Evolutionary conservation across 169 alveolate species (phyloP), one percentile per base, ranked within the genome.

Genomic region (Blepharisma undulans): DNA sequence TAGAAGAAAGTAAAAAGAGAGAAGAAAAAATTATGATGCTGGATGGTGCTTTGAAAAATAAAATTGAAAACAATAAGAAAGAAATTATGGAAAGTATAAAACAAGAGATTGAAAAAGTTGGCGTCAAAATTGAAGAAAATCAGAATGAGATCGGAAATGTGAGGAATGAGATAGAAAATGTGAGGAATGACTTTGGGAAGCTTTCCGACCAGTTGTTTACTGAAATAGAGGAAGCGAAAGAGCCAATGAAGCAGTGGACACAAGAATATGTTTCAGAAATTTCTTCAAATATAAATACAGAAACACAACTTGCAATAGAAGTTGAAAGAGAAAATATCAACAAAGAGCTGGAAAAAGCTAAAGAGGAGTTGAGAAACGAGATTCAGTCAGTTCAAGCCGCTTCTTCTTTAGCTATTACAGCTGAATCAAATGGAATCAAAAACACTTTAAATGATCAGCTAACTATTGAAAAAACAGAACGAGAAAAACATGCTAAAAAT

Each of bases 1-100:
- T 22, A 25, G 89, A 82, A 32, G 89, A 82, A 59, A 59, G 34
- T n/a, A 82, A 82, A 60, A 22, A 22, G 32, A 32, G 89, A 22
- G 16, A 82, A 60, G 48, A 30, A 21, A 34, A 59, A 72, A 32
- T 48, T 48, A 14, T 25, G 10, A 22, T n/a, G 76, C 76, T 48
- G 10, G 89, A 82, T 21, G 60, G 77, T n/a, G 25, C 10, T 8
- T 10, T 82, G 76, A 34, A 60, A 4, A 22, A 72, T 5, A 19
- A 21, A 4, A 16, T 22, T 6, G 74, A 34, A 21, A 60, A 59
- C 7, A 59, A 0, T 4, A n/a, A 36, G 14, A 25, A 19, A 21
- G 27, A 59, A 34, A 22, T 59, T 7, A 82, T 4, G 10, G 61
- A 32, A 6, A 10, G 12, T n/a, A 21, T 30, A 21, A 59, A 60